Evolutionary conservation across 1,284 basidiomycete species (phyloP).

Genomic region (Pyrrhoderma lamaoense): DNA sequence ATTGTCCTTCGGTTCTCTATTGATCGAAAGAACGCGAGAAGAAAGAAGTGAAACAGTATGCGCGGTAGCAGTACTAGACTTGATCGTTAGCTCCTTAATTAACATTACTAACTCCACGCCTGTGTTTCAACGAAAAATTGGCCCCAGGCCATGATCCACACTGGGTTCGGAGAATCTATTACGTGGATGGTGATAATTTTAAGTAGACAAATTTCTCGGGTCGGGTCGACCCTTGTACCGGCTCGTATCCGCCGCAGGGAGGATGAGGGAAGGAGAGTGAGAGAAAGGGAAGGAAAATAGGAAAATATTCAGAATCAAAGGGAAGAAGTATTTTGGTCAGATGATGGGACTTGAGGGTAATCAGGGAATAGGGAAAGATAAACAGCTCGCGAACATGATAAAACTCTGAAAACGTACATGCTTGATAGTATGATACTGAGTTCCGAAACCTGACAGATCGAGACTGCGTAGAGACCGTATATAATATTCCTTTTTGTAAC

Average conservation of each 20-base stretch:
- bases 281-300: neutral
- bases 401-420: neutral
- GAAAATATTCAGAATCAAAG: neutral
- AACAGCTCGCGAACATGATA: neutral
- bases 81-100: no score
- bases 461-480: no score
- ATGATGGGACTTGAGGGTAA: constrained; percentile 1
- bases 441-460: neutral
- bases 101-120: no score
- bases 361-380: neutral
- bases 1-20: no score
- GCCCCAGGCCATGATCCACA: neutral
- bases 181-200: constrained; percentile 4
- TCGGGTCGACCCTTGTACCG: constrained; percentile 5
- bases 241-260: neutral
- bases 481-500: neutral
- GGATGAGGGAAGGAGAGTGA: neutral
- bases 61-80: no score
- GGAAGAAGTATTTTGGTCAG: neutral
- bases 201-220: neutral
- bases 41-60: no score
- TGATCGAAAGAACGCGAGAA: no score
- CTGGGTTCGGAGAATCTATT: constrained; percentile 6
- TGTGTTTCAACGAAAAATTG: no score
- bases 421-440: neutral